A percentile compares a stretch with the other conserved stretches of the same genome.
Evolutionary conservation across 331 rosid species (phyloP).

Genomic region (Rhamnella rubrinervis): DNA sequence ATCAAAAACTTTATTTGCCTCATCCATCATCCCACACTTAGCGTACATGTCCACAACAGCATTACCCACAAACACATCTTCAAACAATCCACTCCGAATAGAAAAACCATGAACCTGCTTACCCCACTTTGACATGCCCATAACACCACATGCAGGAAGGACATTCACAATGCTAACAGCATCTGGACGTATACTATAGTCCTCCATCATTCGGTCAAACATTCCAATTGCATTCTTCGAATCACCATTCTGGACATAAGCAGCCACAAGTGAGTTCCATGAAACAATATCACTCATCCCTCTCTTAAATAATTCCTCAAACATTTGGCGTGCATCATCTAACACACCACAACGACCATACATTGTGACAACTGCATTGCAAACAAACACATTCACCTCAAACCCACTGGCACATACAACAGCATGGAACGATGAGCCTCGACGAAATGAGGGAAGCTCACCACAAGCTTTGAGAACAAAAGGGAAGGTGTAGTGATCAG

Average conservation of each 20-base stretch:
- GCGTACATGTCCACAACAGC: conserved; percentile 74
- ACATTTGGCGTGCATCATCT: conserved; percentile 47
- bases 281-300: conserved; percentile 63
- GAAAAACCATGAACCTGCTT: conserved; percentile 63
- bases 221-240: conserved; percentile 32
- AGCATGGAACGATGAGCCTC: conserved; percentile 53
- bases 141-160: conserved; percentile 70
- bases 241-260: conserved; percentile 42
- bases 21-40: conserved; percentile 63
- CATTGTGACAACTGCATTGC: conserved; percentile 67
- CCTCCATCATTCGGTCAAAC: conserved; percentile 44
- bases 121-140: conserved; percentile 41
- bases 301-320: conserved; percentile 51
- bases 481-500: conserved; percentile 75
- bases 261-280: conserved; percentile 72
- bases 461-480: conserved; percentile 74
- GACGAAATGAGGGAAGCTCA: conserved; percentile 29
- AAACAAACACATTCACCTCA: conserved; percentile 61
- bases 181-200: conserved; percentile 34
- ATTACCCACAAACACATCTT: conserved; percentile 78
- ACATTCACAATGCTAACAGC: conserved; percentile 67
- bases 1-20: conserved; percentile 60
- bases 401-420: conserved; percentile 41
- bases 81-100: conserved; percentile 51
- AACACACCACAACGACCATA: conserved; percentile 58